Percentiles rank a stretch among this genome's conserved stretches.
phyloP scores from a whole-genome alignment of 345 rosid species.

The Euphorbia lathyris region DNA sequence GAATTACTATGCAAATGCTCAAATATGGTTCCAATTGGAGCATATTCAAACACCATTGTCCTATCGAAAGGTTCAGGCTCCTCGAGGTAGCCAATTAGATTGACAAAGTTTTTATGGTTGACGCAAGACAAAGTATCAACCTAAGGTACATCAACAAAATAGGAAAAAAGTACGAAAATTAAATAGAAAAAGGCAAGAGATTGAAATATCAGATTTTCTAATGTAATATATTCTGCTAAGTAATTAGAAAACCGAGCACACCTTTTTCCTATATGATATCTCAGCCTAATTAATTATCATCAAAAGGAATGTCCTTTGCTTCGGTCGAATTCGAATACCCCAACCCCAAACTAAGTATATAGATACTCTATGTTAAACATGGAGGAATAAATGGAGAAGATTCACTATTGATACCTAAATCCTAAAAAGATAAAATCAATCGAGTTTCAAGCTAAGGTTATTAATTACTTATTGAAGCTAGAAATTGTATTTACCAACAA shows the following conservation, averaged over 20 bases:
- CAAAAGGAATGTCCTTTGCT: too few species aligned
- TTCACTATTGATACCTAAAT: too few species aligned
- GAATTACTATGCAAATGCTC: conserved; percentile 86
- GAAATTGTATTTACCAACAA: too few species aligned
- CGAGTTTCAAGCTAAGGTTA: too few species aligned
- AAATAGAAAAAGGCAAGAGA: neutral
- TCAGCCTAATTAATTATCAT: too few species aligned
- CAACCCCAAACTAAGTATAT: too few species aligned
- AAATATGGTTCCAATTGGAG: conserved; percentile 80
- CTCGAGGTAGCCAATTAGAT: conserved; percentile 81
- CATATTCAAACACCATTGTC: conserved; percentile 99
- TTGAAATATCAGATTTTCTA: neutral
- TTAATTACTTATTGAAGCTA: too few species aligned
- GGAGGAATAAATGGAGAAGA: too few species aligned
- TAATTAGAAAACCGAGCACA: conserved; percentile 13
- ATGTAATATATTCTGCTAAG: neutral
- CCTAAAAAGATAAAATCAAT: too few species aligned
- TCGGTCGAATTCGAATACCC: too few species aligned
- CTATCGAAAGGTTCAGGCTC: conserved; percentile 86
- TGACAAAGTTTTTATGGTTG: conserved; percentile 92
- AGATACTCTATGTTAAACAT: too few species aligned
- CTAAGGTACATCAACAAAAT: conserved; percentile 27
- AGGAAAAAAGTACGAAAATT: neutral
- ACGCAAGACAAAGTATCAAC: conserved; percentile 68
- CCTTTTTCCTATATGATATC: conserved; percentile 73